These are phyloP conservation scores for Haplographium delicatum DNA, from an alignment of 495 filamentous ascomycete genomes.

Conservation along the genomic window DNA sequence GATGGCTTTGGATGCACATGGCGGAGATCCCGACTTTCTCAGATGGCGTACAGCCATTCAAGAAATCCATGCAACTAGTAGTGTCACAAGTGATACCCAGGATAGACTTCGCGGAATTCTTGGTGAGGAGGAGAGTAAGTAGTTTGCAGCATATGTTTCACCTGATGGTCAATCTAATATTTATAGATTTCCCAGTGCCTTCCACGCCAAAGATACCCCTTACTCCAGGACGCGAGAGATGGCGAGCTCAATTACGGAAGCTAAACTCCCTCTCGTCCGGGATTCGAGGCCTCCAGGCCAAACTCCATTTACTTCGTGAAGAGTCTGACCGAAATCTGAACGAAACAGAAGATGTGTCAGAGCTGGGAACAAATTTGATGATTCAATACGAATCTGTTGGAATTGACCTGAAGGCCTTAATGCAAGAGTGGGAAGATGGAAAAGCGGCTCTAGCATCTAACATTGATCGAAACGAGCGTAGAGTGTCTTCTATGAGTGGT, in stretches of 20 bases:
- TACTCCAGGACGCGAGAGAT: slow-evolving; percentile 70
- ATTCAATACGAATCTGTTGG: slow-evolving; percentile 94
- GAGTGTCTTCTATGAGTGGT: slow-evolving; percentile 63
- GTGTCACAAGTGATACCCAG: slow-evolving; percentile 48
- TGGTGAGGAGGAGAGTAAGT: slow-evolving; percentile 79
- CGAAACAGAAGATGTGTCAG: slow-evolving; percentile 63
- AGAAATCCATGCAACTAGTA: slow-evolving; percentile 60
- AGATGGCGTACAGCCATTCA: slow-evolving; percentile 77
- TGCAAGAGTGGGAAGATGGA: slow-evolving; percentile 89
- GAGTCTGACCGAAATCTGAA: slow-evolving; percentile 76
- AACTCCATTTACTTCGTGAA: slow-evolving; percentile 87
- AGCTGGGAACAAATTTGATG: slow-evolving; percentile 71
- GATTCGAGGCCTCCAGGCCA: slow-evolving; percentile 88
- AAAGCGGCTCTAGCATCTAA: slow-evolving; percentile 68
- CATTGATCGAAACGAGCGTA: slow-evolving; percentile 66
- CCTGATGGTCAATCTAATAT: neutral
- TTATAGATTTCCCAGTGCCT: slow-evolving; percentile 34
- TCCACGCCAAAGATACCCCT: slow-evolving; percentile 60
- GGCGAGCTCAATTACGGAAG: slow-evolving; percentile 79
- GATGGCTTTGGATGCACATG: slow-evolving; percentile 81
- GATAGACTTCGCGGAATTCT: slow-evolving; percentile 59
- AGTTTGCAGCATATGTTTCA: neutral
- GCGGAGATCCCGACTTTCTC: slow-evolving; percentile 69
- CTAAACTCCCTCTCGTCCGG: slow-evolving; percentile 84
- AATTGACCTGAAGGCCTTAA: slow-evolving; percentile 71